Evolutionary conservation across 148 eudicot species (phyloP).

Genomic region (Salicornia ramosissima): DNA sequence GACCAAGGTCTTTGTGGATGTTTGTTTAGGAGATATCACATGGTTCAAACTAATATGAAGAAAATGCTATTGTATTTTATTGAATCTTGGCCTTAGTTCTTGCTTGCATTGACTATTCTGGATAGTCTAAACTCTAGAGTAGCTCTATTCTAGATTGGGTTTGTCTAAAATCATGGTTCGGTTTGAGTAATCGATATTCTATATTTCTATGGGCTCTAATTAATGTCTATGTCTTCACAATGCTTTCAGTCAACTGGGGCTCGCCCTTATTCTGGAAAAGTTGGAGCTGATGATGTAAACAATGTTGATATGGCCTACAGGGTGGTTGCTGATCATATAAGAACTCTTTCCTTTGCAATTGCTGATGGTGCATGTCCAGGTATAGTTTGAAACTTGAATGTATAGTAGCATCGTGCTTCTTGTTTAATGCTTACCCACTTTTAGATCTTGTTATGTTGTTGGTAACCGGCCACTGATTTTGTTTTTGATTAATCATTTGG

Average conservation of each 20-base stretch:
- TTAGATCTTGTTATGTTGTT: not conserved
- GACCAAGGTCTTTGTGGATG: too few species aligned
- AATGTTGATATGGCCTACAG: constrained; percentile 95
- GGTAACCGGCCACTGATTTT: not conserved
- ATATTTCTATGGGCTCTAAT: not conserved
- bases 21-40: too few species aligned
- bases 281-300: constrained; percentile 89
- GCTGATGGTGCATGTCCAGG: constrained; percentile 99
- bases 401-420: too few species aligned
- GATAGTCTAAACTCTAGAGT: not conserved
- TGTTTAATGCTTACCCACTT: not conserved
- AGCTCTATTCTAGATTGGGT: not conserved
- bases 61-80: not conserved
- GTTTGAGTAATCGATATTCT: not conserved
- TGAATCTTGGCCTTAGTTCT: not conserved
- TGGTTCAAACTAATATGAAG: too few species aligned
- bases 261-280: constrained; percentile 72
- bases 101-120: not conserved
- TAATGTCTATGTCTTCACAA: not conserved
- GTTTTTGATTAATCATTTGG: not conserved
- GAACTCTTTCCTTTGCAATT: constrained; percentile 99
- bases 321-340: constrained; percentile 95
- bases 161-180: not conserved
- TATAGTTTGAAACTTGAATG: constrained; percentile 20
- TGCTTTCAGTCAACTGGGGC: constrained; percentile 70